phyloP scores from a whole-genome alignment of 139 green algal species.

The Pleodorina starrii region DNA sequence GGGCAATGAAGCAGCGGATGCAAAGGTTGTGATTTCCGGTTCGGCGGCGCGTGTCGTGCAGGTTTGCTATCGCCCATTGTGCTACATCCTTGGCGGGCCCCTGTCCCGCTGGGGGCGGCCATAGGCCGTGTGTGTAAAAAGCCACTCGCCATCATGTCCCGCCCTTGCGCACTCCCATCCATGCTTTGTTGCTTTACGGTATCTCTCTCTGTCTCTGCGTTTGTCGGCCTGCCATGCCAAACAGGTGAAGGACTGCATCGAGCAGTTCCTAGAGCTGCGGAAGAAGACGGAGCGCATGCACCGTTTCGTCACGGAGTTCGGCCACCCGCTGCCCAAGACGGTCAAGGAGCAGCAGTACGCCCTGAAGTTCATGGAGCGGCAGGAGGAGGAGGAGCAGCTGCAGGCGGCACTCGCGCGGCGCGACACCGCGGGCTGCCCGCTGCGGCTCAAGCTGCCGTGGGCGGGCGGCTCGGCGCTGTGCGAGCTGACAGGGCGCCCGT shows the following conservation, averaged over 20 bases:
- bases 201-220: too few species aligned
- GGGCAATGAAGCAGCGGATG: too few species aligned
- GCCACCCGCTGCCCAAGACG: conserved; percentile 36
- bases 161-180: too few species aligned
- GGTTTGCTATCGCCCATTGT: too few species aligned
- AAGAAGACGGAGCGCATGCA: conserved; percentile 30
- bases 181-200: too few species aligned
- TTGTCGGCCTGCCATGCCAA: too few species aligned
- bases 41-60: too few species aligned
- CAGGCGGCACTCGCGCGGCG: conserved; percentile 25
- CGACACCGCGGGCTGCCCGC: conserved; percentile 43
- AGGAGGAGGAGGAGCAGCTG: conserved; percentile 44
- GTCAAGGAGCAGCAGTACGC: neutral
- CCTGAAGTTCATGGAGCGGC: conserved; percentile 37
- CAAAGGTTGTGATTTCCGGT: too few species aligned
- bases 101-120: too few species aligned
- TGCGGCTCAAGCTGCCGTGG: conserved; percentile 42
- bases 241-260: conserved; percentile 59
- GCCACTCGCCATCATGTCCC: too few species aligned
- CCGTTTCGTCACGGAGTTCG: conserved; percentile 46
- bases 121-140: too few species aligned
- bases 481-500: conserved; percentile 43
- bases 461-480: conserved; percentile 38
- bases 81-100: too few species aligned
- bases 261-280: conserved; percentile 42